Evolutionary conservation across 345 rosid species (phyloP).

Genomic region (Eucalyptus victrix): DNA sequence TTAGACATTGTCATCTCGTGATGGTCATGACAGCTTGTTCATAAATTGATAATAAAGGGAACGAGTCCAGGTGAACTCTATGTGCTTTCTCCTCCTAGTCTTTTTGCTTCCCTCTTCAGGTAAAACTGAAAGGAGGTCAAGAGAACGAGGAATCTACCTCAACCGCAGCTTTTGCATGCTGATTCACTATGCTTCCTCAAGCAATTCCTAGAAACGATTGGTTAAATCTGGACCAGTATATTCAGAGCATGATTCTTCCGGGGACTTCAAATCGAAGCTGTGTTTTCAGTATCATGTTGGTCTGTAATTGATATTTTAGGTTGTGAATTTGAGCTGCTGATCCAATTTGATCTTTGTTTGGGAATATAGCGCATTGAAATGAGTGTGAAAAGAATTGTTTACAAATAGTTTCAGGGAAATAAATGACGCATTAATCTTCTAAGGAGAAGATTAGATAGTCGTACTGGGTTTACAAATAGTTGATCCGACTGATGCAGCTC

Average conservation of each 20-base stretch:
- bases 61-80: constrained; percentile 15
- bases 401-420: not conserved
- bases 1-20: not conserved
- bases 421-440: not conserved
- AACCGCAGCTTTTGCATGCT: not conserved
- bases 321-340: not conserved
- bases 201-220: not conserved
- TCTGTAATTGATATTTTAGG: not conserved
- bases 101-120: not conserved
- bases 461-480: not conserved
- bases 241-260: not conserved
- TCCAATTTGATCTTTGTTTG: not conserved
- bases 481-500: not conserved
- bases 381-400: not conserved
- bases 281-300: not conserved
- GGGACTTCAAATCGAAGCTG: not conserved
- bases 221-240: not conserved
- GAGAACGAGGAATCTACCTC: not conserved
- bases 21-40: constrained; percentile 3
- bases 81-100: not conserved
- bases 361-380: not conserved
- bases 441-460: not conserved
- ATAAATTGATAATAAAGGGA: not conserved
- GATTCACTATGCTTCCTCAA: not conserved
- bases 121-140: not conserved